Percentiles rank a stretch among this genome's conserved stretches.
Conservation (phyloP, 495 filamentous ascomycete genomes). For the Penicillium nucicola region DNA sequence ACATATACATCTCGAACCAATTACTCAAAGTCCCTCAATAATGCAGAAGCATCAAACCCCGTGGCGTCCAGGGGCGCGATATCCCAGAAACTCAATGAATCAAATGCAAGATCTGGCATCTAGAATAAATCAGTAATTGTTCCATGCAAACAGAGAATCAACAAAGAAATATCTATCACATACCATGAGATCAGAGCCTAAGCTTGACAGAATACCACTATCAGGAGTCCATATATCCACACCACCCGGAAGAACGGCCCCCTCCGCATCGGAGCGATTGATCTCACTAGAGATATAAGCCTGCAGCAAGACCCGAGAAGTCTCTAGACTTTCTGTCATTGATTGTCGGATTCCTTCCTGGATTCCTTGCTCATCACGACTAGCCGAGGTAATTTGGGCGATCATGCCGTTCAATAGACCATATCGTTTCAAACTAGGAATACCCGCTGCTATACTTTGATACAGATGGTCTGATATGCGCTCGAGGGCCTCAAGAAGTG, state of each 20-base stretch:
- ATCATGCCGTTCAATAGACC: conserved; percentile 13
- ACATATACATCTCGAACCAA: no score
- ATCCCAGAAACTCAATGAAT: neutral
- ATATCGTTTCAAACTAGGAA: conserved; percentile 26
- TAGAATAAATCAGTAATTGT: neutral
- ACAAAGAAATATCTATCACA: neutral
- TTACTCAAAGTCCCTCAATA: no score
- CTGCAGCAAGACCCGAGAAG: conserved; percentile 9
- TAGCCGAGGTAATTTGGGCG: conserved; percentile 10
- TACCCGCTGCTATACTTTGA: conserved; percentile 14
- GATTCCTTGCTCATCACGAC: conserved; percentile 2
- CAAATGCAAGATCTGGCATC: conserved; percentile 8
- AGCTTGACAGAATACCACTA: conserved; percentile 11
- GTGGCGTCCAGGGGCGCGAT: neutral
- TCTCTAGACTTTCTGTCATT: conserved; percentile 8
- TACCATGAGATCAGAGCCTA: conserved; percentile 15
- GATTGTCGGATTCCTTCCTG: conserved; percentile 8
- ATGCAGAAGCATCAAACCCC: no score
- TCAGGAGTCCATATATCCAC: conserved; percentile 14
- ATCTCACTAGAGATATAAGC: conserved; percentile 6
- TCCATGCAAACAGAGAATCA: neutral
- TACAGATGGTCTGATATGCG: conserved; percentile 12
- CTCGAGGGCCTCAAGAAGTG: conserved; percentile 15
- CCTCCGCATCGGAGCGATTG: neutral
- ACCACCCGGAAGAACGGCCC: neutral